Evolutionary conservation across 352 stramenopile genomes (phyloP).

Genomic region (Pythium periplocum): DNA sequence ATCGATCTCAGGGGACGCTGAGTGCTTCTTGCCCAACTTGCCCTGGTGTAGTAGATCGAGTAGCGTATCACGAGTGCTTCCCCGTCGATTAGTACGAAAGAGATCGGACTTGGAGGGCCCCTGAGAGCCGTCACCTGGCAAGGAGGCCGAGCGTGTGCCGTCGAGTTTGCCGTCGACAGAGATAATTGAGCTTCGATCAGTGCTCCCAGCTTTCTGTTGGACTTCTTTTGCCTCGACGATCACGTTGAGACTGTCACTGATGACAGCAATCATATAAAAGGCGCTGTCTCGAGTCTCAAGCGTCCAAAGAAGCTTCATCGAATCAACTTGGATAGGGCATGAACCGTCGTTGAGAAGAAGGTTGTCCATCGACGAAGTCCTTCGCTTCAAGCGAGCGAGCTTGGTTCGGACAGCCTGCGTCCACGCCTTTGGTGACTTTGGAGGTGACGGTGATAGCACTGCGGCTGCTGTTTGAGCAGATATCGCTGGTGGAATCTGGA

Average conservation of each 20-base stretch:
- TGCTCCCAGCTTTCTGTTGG: neutral
- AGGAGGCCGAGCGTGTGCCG: neutral
- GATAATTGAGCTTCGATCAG: neutral
- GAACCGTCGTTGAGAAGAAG: conserved; percentile 64
- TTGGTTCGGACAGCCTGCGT: conserved; percentile 48
- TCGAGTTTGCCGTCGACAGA: conserved; percentile 5
- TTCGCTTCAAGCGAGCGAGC: conserved; percentile 45
- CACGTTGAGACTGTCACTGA: conserved; percentile 39
- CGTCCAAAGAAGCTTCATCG: conserved; percentile 79
- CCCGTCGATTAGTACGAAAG: conserved; percentile 14
- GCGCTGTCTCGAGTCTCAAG: conserved; percentile 65
- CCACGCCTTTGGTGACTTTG: conserved; percentile 38
- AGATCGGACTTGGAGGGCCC: too few relatives aligned
- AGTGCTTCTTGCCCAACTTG: conserved; percentile 47
- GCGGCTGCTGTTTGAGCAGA: neutral
- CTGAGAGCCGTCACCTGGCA: too few relatives aligned
- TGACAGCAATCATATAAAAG: conserved; percentile 65
- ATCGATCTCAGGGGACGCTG: neutral
- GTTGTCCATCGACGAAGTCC: conserved; percentile 71
- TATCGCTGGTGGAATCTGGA: neutral
- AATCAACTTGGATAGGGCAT: conserved; percentile 74
- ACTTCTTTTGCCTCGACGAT: conserved; percentile 32
- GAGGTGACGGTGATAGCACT: conserved; percentile 10
- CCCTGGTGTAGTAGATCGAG: conserved; percentile 72
- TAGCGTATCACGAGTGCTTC: conserved; percentile 53